A percentile compares a stretch with the other conserved stretches of the same genome.
Conservation (phyloP, 1,139 yeast species). For the Candida freyschussii region DNA sequence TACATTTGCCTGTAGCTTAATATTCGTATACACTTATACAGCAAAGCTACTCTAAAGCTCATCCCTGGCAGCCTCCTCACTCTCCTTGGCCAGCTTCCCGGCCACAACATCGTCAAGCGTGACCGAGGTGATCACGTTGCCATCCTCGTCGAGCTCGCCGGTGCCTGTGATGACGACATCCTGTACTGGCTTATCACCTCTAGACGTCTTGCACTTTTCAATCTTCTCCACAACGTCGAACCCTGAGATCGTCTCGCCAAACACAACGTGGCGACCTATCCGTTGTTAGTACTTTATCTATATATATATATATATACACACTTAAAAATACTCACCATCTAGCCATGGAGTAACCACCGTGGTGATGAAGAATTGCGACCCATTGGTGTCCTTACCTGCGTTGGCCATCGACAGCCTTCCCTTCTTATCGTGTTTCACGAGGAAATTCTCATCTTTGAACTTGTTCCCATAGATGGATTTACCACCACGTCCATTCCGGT, state of each 20-base stretch:
- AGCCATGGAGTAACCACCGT: conserved; percentile 89
- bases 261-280: conserved; percentile 71
- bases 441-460: conserved; percentile 86
- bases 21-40: conserved; percentile 6
- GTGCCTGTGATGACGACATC: conserved; percentile 68
- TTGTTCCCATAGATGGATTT: conserved; percentile 88
- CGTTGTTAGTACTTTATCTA: conserved; percentile 1
- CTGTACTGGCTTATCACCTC: conserved; percentile 67
- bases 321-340: conserved; percentile 54
- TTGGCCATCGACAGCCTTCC: conserved; percentile 94
- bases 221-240: conserved; percentile 73
- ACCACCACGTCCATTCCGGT: conserved; percentile 93
- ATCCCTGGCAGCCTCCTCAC: conserved; percentile 14
- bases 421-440: conserved; percentile 73
- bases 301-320: too few relatives aligned
- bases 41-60: conserved; percentile 12
- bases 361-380: conserved; percentile 93
- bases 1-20: too few relatives aligned
- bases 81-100: conserved; percentile 5
- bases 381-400: conserved; percentile 95
- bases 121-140: conserved; percentile 21
- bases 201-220: conserved; percentile 68
- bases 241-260: conserved; percentile 91
- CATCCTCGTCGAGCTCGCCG: conserved; percentile 58
- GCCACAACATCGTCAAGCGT: conserved; percentile 17